phyloP scores from a whole-genome alignment of 768 basidiomycete genomes.

The Chalciporus chontae region DNA sequence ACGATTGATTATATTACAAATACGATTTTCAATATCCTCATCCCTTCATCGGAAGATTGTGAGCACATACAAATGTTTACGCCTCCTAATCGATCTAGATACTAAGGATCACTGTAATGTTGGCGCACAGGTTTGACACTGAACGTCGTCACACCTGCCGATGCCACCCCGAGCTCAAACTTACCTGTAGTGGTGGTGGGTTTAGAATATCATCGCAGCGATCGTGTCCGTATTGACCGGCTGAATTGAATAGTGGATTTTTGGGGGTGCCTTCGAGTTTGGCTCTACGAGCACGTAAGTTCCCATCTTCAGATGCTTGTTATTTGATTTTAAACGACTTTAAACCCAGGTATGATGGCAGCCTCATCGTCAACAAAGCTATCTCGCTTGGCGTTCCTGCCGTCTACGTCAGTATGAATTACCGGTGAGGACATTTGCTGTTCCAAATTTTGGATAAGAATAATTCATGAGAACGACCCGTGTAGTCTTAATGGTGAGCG shows the following conservation, averaged over 20 bases:
- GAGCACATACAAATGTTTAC: slow-evolving; percentile 13
- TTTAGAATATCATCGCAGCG: neutral
- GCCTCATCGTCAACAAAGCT: slow-evolving; percentile 30
- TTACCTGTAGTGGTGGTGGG: slow-evolving; percentile 54
- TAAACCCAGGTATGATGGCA: slow-evolving; percentile 13
- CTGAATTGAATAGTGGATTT: slow-evolving; percentile 27
- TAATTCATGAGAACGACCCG: neutral
- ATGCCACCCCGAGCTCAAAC: slow-evolving; percentile 37
- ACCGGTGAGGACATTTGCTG: slow-evolving; percentile 29
- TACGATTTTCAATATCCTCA: slow-evolving; percentile 26
- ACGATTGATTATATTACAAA: slow-evolving; percentile 22
- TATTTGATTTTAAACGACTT: neutral
- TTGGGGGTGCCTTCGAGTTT: slow-evolving; percentile 34
- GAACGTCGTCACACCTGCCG: slow-evolving; percentile 47
- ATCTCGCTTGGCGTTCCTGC: slow-evolving; percentile 31
- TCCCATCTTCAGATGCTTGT: no score
- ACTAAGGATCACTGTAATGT: neutral
- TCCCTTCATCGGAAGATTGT: slow-evolving; percentile 47
- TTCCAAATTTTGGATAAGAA: neutral
- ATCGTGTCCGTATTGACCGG: neutral
- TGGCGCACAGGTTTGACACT: slow-evolving; percentile 42
- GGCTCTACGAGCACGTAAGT: slow-evolving; percentile 22
- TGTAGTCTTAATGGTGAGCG: slow-evolving; percentile 10
- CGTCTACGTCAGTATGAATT: slow-evolving; percentile 40
- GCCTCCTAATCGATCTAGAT: neutral